Evolutionary conservation across 176 grass and related monocot genomes (phyloP), one percentile per base, ranked within the genome.

Genomic region (Tillandsia fasciculata): DNA sequence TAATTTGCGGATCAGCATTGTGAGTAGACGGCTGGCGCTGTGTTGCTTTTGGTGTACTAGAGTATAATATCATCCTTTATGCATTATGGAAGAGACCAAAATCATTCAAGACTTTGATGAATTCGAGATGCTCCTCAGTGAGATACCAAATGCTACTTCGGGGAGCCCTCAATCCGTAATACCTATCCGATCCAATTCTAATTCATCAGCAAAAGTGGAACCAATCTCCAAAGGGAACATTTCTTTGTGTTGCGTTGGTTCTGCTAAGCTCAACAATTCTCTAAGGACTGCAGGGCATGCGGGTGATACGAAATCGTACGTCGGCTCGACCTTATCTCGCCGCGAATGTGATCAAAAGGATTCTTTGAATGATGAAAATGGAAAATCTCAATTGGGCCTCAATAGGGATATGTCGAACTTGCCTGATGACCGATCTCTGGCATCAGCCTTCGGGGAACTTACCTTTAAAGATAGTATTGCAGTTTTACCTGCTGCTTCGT

Each of bases 361-460:
- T 58, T 13, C 17, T 70, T 47, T 63, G 64, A 8, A 52, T 56
- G 4, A 53, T n/a, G 12, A 42, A 33, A 61, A 80, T 65, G 77
- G 52, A 42, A 4, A 64, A 75, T 29, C 57, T 1, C 33, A 18
- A 24, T 3, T 14, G 14, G 51, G 20, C 71, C 64, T 56, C 33
- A 58, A 80, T 51, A 72, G 68, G 2, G 67, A 28, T 12, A 53
- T 9, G 50, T 18, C 59, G 10, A 47, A 23, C 64, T 53, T 90
- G 53, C 74, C 75, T 6, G 79, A 92, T 4, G 82, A 92, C 8
- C 78, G 86, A 52, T 66, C 74, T 0, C 29, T 97, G 24, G 15
- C 72, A 70, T 79, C 61, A 51, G 84, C 84, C 68, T 77, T 92
- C 70, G 58, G 70, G 26, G 80, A 74, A 64, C 52, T 90, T 65